Evolutionary conservation across 176 grass and related monocot genomes (phyloP).

Genomic region (Triticum dicoccoides): DNA sequence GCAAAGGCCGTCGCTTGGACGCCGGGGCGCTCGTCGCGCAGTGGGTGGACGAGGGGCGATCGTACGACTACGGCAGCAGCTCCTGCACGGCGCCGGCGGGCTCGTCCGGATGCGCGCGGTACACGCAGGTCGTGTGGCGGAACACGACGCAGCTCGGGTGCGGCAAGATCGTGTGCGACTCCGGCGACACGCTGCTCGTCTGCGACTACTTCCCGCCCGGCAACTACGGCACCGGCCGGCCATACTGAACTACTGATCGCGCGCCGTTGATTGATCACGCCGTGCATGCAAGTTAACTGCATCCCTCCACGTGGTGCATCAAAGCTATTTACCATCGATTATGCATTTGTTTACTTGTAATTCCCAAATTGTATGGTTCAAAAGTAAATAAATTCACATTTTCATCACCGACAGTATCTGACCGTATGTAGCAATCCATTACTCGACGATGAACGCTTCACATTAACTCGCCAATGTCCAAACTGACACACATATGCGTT

Average conservation of each 20-base stretch:
- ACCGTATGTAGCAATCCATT: background rate
- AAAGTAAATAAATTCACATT: background rate
- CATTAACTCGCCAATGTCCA: background rate
- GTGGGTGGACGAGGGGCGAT: conserved; percentile 43
- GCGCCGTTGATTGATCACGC: background rate
- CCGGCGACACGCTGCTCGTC: conserved; percentile 48
- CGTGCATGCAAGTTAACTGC: background rate
- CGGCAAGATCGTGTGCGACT: conserved; percentile 41
- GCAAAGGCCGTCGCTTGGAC: conserved; percentile 39
- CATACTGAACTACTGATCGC: conserved; percentile 46
- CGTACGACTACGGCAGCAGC: conserved; percentile 21
- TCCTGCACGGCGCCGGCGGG: conserved; percentile 24
- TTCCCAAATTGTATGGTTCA: background rate
- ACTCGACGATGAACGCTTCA: background rate
- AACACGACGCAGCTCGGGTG: conserved; percentile 47
- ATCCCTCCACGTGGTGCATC: background rate
- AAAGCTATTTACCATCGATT: background rate
- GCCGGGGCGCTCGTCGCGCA: conserved; percentile 13
- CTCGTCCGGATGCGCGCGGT: conserved; percentile 27
- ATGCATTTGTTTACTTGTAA: background rate
- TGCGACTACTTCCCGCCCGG: conserved; percentile 72
- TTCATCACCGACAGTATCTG: background rate
- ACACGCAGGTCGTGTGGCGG: conserved; percentile 55
- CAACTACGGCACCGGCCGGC: conserved; percentile 44
- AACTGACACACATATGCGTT: background rate